Evolutionary conservation across 2,329 filamentous ascomycete genomes (phyloP).

Genomic region (Fulvia fulva): DNA sequence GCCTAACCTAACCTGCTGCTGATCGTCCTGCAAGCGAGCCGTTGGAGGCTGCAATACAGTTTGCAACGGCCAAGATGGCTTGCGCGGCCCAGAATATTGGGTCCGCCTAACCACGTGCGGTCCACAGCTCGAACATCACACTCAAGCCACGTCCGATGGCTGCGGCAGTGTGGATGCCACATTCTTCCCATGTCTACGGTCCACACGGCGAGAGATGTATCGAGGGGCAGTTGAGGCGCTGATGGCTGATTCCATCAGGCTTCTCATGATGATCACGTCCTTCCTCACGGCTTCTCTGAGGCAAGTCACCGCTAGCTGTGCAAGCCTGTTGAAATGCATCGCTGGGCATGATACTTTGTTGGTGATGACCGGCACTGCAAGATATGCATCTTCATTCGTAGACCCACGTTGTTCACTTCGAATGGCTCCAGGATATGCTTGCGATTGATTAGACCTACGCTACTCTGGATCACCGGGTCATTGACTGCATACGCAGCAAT

Average conservation of each 20-base stretch:
- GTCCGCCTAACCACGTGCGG: neutral
- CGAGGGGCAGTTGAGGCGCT: no score
- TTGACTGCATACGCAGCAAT: neutral
- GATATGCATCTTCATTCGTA: no score
- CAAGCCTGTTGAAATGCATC: neutral
- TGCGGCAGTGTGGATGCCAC: no score
- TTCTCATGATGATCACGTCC: neutral
- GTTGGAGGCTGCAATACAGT: neutral
- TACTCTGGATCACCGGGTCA: neutral
- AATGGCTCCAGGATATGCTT: no score
- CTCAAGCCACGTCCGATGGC: no score
- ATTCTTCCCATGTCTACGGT: no score
- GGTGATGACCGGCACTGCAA: neutral
- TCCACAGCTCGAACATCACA: neutral
- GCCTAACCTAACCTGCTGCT: neutral
- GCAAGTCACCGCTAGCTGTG: neutral
- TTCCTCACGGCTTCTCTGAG: neutral
- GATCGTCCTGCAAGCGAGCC: neutral
- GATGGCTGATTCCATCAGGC: no score
- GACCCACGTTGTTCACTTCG: no score
- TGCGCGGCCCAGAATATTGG: neutral
- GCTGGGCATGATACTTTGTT: neutral
- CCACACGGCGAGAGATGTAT: no score
- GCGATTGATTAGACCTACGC: no score
- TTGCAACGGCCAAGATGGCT: neutral